Base-by-base conservation (phyloP, 768 basidiomycete genomes). In the Dacryopinax primogenitus region DNA sequence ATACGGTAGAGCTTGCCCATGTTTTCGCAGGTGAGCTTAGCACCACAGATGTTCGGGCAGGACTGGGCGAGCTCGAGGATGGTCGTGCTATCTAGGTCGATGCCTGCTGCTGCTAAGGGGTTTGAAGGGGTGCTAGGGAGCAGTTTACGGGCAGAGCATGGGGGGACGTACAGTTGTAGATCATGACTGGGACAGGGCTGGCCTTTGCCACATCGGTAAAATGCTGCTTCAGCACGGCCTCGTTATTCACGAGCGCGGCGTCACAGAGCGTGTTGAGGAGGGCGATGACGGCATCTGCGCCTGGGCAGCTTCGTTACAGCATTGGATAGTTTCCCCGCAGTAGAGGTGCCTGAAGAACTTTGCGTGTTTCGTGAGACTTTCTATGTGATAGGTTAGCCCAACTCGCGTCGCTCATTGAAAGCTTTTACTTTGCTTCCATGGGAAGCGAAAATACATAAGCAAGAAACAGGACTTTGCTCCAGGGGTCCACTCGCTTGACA, bases 21-120 rank as follows among this genome's bases (percentile, higher is more conserved):
- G 71, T 88, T 90, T 32, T 89, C 92, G 71, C 93, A 95, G 84
- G 92, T 95, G 66, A 95, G 82, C 76, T 97, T 97, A 67, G 93
- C 86, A 21, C 92, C 93, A 68, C 80, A 84, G 37, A 89, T 78
- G 74, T 94, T 94, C 63, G 87, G 81, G 69, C 84, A 87, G 68
- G 86, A 84, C 32, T 73, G 73, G 15, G 91, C 92, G 51, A 96
- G 81, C 69, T 91, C 87, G 6, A 81, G 81, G 71, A 97, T 88
- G 35, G 91, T 74, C 74, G 93, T 90, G 15, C 92, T 93, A 75
- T 92, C 90, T 69, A 96, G 75, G 76, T 97, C 91, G 69, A 97
- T 88, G 12, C 93, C 92, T 2, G 88, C 90, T 65, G 86, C 83
- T 2, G 90, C 92, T 32, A 85, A 89, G 69, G 92, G 93, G 77